These are phyloP conservation scores for Colletotrichum sp. DNA, from an alignment of 2,329 filamentous ascomycete genomes.

Conservation along the genomic window DNA sequence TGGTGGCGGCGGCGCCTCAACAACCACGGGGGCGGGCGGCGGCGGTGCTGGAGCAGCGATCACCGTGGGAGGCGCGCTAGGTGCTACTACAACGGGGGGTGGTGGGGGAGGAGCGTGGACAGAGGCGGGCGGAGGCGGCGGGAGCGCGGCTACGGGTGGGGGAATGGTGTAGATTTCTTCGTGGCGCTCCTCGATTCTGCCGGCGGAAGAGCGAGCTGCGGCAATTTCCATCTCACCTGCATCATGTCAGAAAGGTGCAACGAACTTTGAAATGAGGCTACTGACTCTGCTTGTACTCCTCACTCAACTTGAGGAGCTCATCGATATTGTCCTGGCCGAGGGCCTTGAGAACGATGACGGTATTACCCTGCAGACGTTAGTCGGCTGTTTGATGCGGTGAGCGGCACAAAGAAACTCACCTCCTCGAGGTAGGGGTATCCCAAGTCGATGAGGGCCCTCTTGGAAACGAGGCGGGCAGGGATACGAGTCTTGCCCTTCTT, in stretches of 20 bases:
- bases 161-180: conserved; percentile 44
- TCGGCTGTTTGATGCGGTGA: not conserved
- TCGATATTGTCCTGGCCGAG: conserved; percentile 92
- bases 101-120: conserved; percentile 20
- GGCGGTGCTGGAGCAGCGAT: conserved; percentile 26
- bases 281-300: conserved; percentile 70
- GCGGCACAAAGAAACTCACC: conserved; percentile 51
- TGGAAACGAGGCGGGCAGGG: conserved; percentile 79
- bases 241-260: not conserved
- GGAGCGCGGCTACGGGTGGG: conserved; percentile 25
- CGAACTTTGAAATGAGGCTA: not conserved
- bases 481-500: conserved; percentile 91
- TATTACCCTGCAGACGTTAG: conserved; percentile 65
- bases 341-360: conserved; percentile 82
- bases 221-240: conserved; percentile 49
- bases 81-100: conserved; percentile 23
- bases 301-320: conserved; percentile 82
- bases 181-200: conserved; percentile 53
- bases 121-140: conserved; percentile 29
- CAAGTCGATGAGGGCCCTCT: conserved; percentile 80
- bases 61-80: conserved; percentile 33
- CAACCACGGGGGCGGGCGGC: conserved; percentile 33
- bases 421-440: conserved; percentile 89
- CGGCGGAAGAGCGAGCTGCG: conserved; percentile 51
- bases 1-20: conserved; percentile 37